Evolutionary conservation across 352 stramenopile species (phyloP).

Genomic region (Blastocystis sp.): DNA sequence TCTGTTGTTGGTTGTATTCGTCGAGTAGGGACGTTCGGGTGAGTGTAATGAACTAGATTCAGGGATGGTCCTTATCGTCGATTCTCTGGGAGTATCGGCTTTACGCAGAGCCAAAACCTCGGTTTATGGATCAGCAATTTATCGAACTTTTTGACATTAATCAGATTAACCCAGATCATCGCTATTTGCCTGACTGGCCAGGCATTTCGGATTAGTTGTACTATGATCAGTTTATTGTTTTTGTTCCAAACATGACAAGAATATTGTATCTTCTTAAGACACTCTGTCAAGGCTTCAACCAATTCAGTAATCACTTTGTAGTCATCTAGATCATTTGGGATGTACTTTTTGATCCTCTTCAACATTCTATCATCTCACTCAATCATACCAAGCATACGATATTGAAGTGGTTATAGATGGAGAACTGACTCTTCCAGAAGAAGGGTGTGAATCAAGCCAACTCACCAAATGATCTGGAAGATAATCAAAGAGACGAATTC

Average conservation of each 20-base stretch:
- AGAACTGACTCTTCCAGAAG: slow-evolving; percentile 19
- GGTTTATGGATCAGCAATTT: slow-evolving; percentile 57
- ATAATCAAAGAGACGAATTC: slow-evolving; percentile 9
- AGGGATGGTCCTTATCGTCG: slow-evolving; percentile 36
- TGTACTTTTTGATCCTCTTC: not conserved
- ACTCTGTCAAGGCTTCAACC: not conserved
- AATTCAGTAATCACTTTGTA: not conserved
- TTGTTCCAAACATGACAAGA: slow-evolving; percentile 5
- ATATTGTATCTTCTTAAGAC: slow-evolving; percentile 14
- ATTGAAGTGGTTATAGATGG: slow-evolving; percentile 46
- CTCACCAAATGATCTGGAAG: not conserved
- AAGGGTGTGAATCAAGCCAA: slow-evolving; percentile 51
- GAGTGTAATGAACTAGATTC: not conserved
- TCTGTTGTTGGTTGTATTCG: slow-evolving; percentile 57
- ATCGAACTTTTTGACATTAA: slow-evolving; percentile 58
- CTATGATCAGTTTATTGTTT: not conserved
- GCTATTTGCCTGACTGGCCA: slow-evolving; percentile 49
- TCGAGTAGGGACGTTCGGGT: not conserved
- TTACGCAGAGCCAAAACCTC: slow-evolving; percentile 53
- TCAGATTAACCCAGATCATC: not conserved
- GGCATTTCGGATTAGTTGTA: slow-evolving; percentile 38
- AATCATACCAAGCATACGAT: not conserved
- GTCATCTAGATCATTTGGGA: not conserved
- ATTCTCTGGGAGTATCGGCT: slow-evolving; percentile 55
- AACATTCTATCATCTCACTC: slow-evolving; percentile 37